A percentile compares a stretch with the other conserved stretches of the same genome.
Evolutionary conservation across 176 grass and related monocot species (phyloP).

Genomic region (Phoenix roebelenii): DNA sequence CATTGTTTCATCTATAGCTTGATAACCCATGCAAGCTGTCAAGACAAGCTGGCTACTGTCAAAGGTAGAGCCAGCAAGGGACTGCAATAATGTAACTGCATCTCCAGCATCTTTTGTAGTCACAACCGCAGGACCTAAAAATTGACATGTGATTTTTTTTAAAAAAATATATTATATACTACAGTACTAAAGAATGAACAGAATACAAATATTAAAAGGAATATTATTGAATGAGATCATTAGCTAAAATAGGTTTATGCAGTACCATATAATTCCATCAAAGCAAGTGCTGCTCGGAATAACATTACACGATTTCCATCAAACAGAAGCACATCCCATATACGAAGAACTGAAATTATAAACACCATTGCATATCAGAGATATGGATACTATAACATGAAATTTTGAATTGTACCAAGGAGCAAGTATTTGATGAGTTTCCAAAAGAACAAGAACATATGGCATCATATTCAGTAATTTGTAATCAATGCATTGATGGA

Average conservation of each 20-base stretch:
- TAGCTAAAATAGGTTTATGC: constrained; percentile 14
- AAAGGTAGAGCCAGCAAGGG: constrained; percentile 94
- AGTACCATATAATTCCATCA: constrained; percentile 98
- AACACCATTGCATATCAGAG: too few relatives aligned
- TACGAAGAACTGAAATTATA: constrained; percentile 64
- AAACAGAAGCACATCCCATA: constrained; percentile 92
- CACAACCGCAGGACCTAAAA: constrained; percentile 75
- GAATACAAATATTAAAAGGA: constrained; percentile 7
- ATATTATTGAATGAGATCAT: background rate
- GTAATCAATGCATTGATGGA: background rate
- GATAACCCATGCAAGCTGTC: constrained; percentile 97
- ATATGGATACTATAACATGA: too few relatives aligned
- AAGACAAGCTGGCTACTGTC: constrained; percentile 95
- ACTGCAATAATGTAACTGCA: constrained; percentile 88
- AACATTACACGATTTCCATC: constrained; percentile 93
- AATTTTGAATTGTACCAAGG: too few relatives aligned
- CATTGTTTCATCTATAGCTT: constrained; percentile 61
- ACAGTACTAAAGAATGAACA: constrained; percentile 1
- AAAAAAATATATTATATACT: too few relatives aligned
- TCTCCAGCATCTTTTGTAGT: constrained; percentile 96
- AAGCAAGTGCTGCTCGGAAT: constrained; percentile 71
- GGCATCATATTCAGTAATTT: background rate
- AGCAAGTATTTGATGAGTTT: too few relatives aligned
- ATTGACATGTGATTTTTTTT: constrained; percentile 17
- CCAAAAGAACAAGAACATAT: too few relatives aligned